Percentiles rank a stretch among this genome's conserved stretches.
Evolutionary conservation across 805 yeast genomes (phyloP).

Genomic region (Kluyveromyces siamensis): DNA sequence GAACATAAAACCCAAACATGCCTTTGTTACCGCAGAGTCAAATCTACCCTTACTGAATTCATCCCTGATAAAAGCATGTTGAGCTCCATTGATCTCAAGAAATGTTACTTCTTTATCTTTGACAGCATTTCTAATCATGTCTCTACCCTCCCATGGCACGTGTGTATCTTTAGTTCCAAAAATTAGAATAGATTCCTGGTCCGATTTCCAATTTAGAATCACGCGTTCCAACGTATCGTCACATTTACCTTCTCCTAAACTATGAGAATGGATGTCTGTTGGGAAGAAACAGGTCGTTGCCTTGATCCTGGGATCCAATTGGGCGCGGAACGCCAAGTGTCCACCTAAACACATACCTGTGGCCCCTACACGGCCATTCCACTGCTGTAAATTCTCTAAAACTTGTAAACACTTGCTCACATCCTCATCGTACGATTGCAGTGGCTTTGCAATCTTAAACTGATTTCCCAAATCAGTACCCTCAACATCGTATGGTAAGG

Average conservation of each 20-base stretch:
- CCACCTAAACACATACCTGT: slow-evolving; percentile 89
- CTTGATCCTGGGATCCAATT: slow-evolving; percentile 47
- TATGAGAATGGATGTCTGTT: slow-evolving; percentile 65
- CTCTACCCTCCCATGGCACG: slow-evolving; percentile 72
- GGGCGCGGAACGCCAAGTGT: slow-evolving; percentile 65
- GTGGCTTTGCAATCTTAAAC: slow-evolving; percentile 57
- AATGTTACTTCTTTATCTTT: slow-evolving; percentile 57
- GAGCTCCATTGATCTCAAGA: slow-evolving; percentile 69
- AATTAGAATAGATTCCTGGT: slow-evolving; percentile 53
- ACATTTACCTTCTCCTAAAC: slow-evolving; percentile 52
- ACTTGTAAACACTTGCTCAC: slow-evolving; percentile 55
- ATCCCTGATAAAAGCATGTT: slow-evolving; percentile 77
- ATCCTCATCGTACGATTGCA: slow-evolving; percentile 71
- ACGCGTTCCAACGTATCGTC: slow-evolving; percentile 56
- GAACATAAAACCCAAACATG: slow-evolving; percentile 56
- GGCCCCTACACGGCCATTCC: slow-evolving; percentile 63
- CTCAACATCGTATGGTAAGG: slow-evolving; percentile 58
- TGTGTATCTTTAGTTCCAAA: slow-evolving; percentile 76
- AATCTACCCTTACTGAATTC: slow-evolving; percentile 73
- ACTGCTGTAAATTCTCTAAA: slow-evolving; percentile 46
- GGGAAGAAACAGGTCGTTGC: slow-evolving; percentile 74
- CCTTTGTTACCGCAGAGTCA: slow-evolving; percentile 65
- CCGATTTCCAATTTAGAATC: slow-evolving; percentile 42
- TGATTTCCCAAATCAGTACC: slow-evolving; percentile 72
- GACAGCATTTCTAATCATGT: slow-evolving; percentile 52